Evolutionary conservation across 2,329 filamentous ascomycete genomes (phyloP).

Genomic region (Verticillium tricorpus): DNA sequence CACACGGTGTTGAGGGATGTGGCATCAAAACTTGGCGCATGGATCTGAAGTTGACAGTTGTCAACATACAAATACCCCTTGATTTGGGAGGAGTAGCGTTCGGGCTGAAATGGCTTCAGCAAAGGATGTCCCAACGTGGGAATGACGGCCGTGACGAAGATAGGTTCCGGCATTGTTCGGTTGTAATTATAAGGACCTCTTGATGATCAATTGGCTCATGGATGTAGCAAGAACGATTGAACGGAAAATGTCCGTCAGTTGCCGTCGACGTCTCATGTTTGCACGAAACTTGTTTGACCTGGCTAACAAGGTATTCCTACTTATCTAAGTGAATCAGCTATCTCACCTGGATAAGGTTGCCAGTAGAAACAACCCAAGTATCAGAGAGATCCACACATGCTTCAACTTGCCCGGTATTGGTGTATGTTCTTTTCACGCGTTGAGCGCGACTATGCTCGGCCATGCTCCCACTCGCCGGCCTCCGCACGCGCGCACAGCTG

Average conservation of each 20-base stretch:
- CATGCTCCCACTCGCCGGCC: background rate
- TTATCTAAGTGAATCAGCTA: too few relatives aligned
- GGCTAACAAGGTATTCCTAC: too few relatives aligned
- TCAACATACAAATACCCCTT: background rate
- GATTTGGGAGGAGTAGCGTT: background rate
- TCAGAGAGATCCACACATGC: too few relatives aligned
- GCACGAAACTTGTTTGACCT: too few relatives aligned
- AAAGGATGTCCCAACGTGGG: background rate
- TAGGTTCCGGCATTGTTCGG: background rate
- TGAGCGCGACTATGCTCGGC: too few relatives aligned
- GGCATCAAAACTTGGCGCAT: background rate
- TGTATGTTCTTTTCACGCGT: too few relatives aligned
- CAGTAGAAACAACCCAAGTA: too few relatives aligned
- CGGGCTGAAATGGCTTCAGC: background rate
- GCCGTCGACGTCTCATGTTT: too few relatives aligned
- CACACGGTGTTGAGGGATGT: background rate
- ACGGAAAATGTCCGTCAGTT: too few relatives aligned
- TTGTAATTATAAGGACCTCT: background rate
- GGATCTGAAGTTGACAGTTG: background rate
- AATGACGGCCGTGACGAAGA: background rate
- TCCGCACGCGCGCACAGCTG: conserved; percentile 11
- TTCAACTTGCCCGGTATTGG: too few relatives aligned
- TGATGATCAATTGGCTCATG: background rate
- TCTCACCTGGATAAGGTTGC: too few relatives aligned
- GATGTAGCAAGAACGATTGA: background rate